phyloP scores from a whole-genome alignment of 139 green algal genomes.

The Haematococcus sp. region DNA sequence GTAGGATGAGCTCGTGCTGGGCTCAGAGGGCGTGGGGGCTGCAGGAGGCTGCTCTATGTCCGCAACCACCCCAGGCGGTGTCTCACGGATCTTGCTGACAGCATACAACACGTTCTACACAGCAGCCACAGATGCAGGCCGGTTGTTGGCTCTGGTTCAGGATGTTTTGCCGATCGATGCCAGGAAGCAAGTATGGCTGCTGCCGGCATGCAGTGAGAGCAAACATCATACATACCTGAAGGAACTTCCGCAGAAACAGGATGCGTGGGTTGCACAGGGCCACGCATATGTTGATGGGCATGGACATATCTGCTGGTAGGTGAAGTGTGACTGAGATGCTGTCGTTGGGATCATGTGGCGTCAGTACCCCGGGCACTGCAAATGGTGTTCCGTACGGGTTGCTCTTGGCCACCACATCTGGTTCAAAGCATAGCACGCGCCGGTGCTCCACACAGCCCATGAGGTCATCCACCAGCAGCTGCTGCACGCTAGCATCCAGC shows the following conservation, averaged over 20 bases:
- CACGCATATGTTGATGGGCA: constrained; percentile 8
- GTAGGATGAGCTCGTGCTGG: background rate
- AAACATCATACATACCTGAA: too few species aligned
- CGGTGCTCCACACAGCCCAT: constrained; percentile 38
- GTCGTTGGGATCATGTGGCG: background rate
- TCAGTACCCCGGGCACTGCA: background rate
- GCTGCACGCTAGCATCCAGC: background rate
- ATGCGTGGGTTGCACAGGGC: constrained; percentile 12
- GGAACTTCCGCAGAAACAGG: constrained; percentile 14
- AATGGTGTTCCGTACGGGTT: background rate
- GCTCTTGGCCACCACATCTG: background rate
- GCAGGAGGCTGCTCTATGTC: background rate
- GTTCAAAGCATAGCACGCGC: constrained; percentile 23
- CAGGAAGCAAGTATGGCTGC: too few species aligned
- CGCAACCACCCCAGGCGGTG: background rate
- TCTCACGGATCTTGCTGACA: background rate
- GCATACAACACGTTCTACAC: background rate
- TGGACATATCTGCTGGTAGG: background rate
- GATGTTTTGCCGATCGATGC: too few species aligned
- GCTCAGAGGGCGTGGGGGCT: background rate
- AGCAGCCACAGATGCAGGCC: background rate
- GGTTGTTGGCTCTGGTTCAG: background rate
- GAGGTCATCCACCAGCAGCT: constrained; percentile 10
- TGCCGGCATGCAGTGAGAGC: too few species aligned
- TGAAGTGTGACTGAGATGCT: background rate